These are phyloP conservation scores for Inga leiocalycina DNA, from an alignment of 306 rosid genomes.

Conservation along the genomic window DNA sequence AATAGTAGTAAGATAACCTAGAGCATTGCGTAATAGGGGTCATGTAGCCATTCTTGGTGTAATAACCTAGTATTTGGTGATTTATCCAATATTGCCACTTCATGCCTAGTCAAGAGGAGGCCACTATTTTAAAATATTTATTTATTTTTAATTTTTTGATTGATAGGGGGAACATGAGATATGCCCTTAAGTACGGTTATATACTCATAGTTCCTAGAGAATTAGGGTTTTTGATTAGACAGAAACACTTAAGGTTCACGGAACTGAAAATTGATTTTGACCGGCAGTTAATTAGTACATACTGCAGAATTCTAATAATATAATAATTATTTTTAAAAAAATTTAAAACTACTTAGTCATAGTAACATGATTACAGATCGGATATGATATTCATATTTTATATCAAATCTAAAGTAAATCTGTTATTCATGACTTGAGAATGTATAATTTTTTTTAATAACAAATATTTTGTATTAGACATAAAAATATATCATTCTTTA, in stretches of 20 bases:
- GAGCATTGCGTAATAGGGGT: constrained; percentile 36
- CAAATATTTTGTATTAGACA: no score
- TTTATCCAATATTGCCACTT: not conserved
- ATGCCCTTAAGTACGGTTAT: not conserved
- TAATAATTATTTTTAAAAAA: not conserved
- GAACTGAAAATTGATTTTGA: constrained; percentile 1
- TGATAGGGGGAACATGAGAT: not conserved
- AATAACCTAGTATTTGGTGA: constrained; percentile 32
- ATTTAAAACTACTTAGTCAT: not conserved
- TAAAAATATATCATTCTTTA: not conserved
- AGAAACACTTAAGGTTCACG: not conserved
- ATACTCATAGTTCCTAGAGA: not conserved
- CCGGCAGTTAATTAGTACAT: not conserved
- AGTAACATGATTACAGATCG: not conserved
- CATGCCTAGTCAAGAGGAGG: not conserved
- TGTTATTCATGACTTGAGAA: not conserved
- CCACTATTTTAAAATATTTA: not conserved
- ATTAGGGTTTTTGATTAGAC: constrained; percentile 3
- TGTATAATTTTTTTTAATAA: no score
- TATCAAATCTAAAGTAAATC: not conserved
- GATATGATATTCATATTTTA: not conserved
- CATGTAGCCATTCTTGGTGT: constrained; percentile 17
- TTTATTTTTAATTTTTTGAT: not conserved
- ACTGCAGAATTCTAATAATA: not conserved
- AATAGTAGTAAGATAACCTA: constrained; percentile 21